phyloP scores from a whole-genome alignment of 495 filamentous ascomycete species.

The Parmelia sp. region DNA sequence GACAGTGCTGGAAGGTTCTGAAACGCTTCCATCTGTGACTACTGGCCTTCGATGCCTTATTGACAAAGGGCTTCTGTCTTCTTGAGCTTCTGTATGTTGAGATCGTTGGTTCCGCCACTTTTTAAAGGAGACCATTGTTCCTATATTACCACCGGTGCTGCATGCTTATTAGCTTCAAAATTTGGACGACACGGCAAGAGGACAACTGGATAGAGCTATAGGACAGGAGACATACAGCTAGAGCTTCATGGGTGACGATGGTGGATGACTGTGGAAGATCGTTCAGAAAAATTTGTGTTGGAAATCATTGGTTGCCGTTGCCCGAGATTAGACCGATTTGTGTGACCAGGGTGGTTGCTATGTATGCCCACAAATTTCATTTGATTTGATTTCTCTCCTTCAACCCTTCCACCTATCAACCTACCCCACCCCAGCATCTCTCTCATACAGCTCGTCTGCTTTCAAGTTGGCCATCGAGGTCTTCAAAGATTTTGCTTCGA shows the following conservation, averaged over 20 bases:
- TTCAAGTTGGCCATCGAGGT: neutral
- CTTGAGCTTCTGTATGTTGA: neutral
- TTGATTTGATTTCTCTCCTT: neutral
- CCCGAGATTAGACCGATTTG: constrained; percentile 12
- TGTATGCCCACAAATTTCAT: constrained; percentile 14
- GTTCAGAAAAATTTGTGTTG: neutral
- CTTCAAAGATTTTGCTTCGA: neutral
- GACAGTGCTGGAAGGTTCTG: neutral
- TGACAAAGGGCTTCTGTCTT: neutral
- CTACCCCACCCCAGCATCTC: neutral
- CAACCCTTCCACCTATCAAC: neutral
- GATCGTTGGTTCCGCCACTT: neutral
- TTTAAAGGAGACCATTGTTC: neutral
- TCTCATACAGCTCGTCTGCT: neutral
- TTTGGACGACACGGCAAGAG: neutral
- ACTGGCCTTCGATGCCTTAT: neutral
- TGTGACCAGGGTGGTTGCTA: constrained; percentile 13
- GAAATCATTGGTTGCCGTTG: neutral
- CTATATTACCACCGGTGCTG: neutral
- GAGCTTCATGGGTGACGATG: neutral
- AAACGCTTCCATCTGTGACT: neutral
- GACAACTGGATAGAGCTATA: neutral
- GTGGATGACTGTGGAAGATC: neutral
- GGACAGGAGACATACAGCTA: neutral
- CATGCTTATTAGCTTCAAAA: neutral